These are phyloP conservation scores for Aspergillus ochraceoroseus DNA, from an alignment of 2,329 filamentous ascomycete genomes.

Conservation along the genomic window DNA sequence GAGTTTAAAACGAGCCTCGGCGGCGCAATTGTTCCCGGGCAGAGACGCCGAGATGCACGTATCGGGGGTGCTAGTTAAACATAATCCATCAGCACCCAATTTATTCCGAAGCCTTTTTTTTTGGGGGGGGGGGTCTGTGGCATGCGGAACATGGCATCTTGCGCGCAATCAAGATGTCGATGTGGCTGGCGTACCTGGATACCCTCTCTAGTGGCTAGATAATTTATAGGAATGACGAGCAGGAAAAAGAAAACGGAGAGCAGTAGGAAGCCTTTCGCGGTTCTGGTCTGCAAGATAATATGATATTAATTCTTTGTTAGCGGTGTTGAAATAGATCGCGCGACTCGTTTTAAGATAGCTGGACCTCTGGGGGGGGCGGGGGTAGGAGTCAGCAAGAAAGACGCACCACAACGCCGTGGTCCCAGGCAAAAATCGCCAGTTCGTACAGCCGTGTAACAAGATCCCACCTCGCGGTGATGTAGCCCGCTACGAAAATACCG, in stretches of 20 bases:
- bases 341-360: too few relatives aligned
- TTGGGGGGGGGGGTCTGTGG: too few relatives aligned
- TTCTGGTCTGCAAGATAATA: conserved; percentile 59
- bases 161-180: too few relatives aligned
- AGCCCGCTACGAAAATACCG: conserved; percentile 98
- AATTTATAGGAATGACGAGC: conserved; percentile 76
- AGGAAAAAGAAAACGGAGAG: conserved; percentile 80
- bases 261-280: conserved; percentile 75
- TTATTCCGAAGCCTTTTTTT: neutral
- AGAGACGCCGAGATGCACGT: conserved; percentile 73
- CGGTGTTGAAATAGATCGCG: conserved; percentile 3
- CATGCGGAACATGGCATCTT: too few relatives aligned
- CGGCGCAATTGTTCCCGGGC: conserved; percentile 91
- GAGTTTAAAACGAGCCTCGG: conserved; percentile 79
- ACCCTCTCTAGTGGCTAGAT: conserved; percentile 74
- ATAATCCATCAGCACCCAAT: conserved; percentile 1
- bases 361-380: conserved; percentile 1
- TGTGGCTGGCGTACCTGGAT: conserved; percentile 59
- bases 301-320: conserved; percentile 4
- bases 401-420: conserved; percentile 92
- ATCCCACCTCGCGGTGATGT: conserved; percentile 99
- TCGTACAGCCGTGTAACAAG: conserved; percentile 95
- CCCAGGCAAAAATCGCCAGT: conserved; percentile 93
- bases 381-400: conserved; percentile 7
- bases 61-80: conserved; percentile 67